Percentiles rank a stretch among this genome's conserved stretches.
Evolutionary conservation across 2,329 filamentous ascomycete species (phyloP).

Genomic region (Aureobasidium vineae): DNA sequence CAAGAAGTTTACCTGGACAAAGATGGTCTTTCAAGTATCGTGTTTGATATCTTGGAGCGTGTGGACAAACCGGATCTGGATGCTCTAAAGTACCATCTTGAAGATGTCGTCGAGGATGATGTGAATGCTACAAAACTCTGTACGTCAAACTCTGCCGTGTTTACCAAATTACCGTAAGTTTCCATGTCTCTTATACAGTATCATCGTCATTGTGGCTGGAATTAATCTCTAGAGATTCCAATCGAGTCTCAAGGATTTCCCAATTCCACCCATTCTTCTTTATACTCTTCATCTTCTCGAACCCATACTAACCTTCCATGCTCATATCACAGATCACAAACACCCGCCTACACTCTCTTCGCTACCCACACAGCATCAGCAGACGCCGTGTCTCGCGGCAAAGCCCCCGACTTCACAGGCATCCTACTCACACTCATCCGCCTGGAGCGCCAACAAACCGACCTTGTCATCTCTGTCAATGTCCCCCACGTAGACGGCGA

Average conservation of each 20-base stretch:
- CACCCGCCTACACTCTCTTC: constrained; percentile 67
- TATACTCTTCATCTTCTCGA: not conserved
- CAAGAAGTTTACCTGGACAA: constrained; percentile 91
- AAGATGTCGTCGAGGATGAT: constrained; percentile 46
- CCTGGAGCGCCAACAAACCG: constrained; percentile 70
- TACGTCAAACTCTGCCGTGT: constrained; percentile 34
- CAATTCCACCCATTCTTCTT: too few relatives aligned
- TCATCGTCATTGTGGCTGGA: not conserved
- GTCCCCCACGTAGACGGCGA: constrained; percentile 77
- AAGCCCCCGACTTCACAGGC: constrained; percentile 56
- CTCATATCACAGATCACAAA: constrained; percentile 47
- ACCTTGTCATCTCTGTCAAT: constrained; percentile 83
- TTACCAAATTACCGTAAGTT: constrained; percentile 43
- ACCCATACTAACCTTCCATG: not conserved
- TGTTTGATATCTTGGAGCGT: constrained; percentile 86
- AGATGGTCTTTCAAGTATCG: constrained; percentile 79
- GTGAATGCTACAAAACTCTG: constrained; percentile 40
- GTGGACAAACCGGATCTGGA: constrained; percentile 68
- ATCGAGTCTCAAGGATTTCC: too few relatives aligned
- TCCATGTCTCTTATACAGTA: not conserved
- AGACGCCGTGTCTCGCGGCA: constrained; percentile 38
- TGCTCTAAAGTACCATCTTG: constrained; percentile 56
- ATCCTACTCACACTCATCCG: constrained; percentile 76
- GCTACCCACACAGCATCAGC: constrained; percentile 52
- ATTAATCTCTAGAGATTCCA: too few relatives aligned